Evolutionary conservation across 805 yeast species (phyloP).

Genomic region (Hanseniaspora osmophila): DNA sequence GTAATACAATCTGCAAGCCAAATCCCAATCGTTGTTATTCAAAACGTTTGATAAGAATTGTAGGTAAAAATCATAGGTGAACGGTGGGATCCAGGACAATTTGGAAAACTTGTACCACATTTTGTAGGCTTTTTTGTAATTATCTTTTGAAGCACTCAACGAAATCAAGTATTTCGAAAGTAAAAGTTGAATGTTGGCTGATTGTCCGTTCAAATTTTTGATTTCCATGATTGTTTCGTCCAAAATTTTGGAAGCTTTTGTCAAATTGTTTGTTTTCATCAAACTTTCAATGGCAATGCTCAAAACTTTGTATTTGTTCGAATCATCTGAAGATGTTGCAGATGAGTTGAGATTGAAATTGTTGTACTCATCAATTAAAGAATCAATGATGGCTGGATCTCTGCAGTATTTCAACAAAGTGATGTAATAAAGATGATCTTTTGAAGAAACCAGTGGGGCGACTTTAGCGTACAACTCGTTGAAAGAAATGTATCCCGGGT

Average conservation of each 20-base stretch:
- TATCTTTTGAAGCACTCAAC: conserved; percentile 21
- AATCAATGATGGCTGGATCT: background rate
- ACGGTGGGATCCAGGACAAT: conserved; percentile 28
- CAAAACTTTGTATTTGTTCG: background rate
- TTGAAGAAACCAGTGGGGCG: conserved; percentile 13
- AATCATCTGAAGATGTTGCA: background rate
- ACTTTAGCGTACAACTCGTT: conserved; percentile 22
- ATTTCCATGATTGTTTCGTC: conserved; percentile 38
- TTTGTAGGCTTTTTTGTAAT: conserved; percentile 22
- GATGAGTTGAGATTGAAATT: background rate
- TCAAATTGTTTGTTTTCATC: conserved; percentile 34
- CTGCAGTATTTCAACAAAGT: conserved; percentile 3
- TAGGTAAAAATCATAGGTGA: conserved; percentile 26
- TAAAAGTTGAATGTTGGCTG: conserved; percentile 25
- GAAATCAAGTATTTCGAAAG: conserved; percentile 32
- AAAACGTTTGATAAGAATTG: conserved; percentile 23
- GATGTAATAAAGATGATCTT: conserved; percentile 25
- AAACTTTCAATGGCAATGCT: conserved; percentile 33
- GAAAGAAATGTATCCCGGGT: conserved; percentile 24
- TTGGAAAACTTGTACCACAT: conserved; percentile 25
- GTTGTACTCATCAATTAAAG: background rate
- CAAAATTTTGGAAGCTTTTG: conserved; percentile 40
- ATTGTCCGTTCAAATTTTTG: conserved; percentile 23
- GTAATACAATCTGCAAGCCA: conserved; percentile 24
- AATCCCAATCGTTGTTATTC: conserved; percentile 17